These are phyloP conservation scores for Rhizophora mangle DNA, from an alignment of 345 rosid species.

Conservation along the genomic window DNA sequence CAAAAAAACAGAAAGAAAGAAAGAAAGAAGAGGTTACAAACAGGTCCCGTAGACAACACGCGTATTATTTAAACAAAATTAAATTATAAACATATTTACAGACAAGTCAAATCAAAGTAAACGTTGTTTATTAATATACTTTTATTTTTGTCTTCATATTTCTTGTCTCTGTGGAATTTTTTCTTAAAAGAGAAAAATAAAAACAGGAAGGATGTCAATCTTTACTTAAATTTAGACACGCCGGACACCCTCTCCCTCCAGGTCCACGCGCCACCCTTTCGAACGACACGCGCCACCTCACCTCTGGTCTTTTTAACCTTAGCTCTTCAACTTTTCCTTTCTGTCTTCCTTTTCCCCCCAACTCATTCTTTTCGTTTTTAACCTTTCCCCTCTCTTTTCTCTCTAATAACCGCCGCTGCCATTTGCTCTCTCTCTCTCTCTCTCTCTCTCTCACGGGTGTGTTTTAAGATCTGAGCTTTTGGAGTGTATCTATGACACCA, in stretches of 20 bases:
- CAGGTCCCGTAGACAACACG: neutral
- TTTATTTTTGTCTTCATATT: no score
- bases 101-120: no score
- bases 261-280: constrained; percentile 5
- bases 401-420: constrained; percentile 8
- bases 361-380: neutral
- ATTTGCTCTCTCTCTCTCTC: neutral
- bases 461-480: constrained; percentile 16
- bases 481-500: constrained; percentile 30
- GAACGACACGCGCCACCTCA: constrained; percentile 3
- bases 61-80: neutral
- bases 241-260: neutral
- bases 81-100: neutral
- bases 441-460: neutral
- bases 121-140: no score
- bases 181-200: no score
- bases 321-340: neutral
- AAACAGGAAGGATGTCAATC: no score
- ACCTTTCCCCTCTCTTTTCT: neutral
- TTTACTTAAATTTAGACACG: constrained; percentile 1
- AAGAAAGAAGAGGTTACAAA: no score
- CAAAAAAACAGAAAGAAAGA: neutral
- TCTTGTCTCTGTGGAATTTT: no score
- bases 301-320: neutral
- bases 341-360: neutral